Evolutionary conservation across 2,329 filamentous ascomycete genomes (phyloP), one percentile per base, ranked within the genome.

Genomic region (Aspergillus sp.): DNA sequence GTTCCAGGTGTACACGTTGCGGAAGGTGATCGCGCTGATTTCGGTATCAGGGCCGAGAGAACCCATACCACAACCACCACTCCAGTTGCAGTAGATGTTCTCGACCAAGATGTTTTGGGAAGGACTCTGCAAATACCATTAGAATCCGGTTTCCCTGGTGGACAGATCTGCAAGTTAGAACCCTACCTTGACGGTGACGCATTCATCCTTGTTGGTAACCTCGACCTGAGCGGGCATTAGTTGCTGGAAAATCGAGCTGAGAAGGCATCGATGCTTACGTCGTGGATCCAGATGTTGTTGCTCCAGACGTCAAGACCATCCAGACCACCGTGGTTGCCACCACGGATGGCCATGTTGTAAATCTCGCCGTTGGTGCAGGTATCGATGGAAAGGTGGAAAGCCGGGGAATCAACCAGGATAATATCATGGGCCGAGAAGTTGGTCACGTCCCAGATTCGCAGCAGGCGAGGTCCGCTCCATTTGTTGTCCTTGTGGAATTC

Each of bases 201-300:
- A 86, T 67, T 87, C 85, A 66, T 87, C 83, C 71, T 85, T 85
- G 78, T 87, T 87, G 24, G 84, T 85, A 6, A 87, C 84, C 74
- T 82, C 82, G 49, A 86, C 71, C 67, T 74, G 57, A 29, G 31
- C 2, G 49, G 22, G 22, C 4, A 50, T 50, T 18, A 46, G 39
- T 49, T 45, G 11, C 26, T n/a, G 32, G 14, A n/a, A 1, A 36
- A n/a, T 49, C 2, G 4, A 16, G 9, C 22, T 3, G 0, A 2
- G 7, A 18, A 63, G 11, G 14, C 16, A 42, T 42, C 14, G 36
- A 7, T 7, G 14, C 69, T 54, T 57, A 72, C 76, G 67, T 87
- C 84, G 66, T 87, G 84, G 52, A 86, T 74, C 80, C 81, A 84
- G 55, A 86, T 80, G 63, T 86, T 85, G 49, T 70, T 78, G 12